Evolutionary conservation across 139 green algal species (phyloP), one percentile per base, ranked within the genome.

Genomic region (Closterium sp.): DNA sequence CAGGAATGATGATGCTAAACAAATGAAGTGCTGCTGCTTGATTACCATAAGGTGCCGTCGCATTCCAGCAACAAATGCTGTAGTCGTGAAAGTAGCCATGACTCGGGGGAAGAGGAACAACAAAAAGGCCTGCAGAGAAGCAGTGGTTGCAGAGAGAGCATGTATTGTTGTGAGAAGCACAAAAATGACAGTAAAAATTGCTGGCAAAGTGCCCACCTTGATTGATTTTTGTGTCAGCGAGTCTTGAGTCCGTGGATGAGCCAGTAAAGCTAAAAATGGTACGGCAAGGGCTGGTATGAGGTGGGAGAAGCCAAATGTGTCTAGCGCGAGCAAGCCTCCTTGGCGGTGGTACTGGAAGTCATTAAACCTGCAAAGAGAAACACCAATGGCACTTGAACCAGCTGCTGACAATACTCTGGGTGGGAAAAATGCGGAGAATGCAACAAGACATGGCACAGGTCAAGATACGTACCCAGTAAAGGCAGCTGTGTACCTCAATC

Each of bases 331-430:
- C 84, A 87, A 31, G 9, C n/a, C 28, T 30, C 84, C 84, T 9
- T 87, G 84, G n/a, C 84, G n/a, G 19, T 87, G 84, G 84, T 87
- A 87, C 84, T 87, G n/a, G 28, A 87, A 87, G 84, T 87, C 84
- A 31, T 87, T 31, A 9, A 32, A 87, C 84, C 84, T 87, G 84
- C 21, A 87, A 73, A 73, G 17, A 21, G 50, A 73, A 73, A 73
- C 1, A 73, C 24, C 13, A 24, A 22, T 22, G 9, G 50, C 13
- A 73, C 50, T 21, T 73, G 50, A 73, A 73, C 9, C 50, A 73
- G 50, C 50, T 73, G 50, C 4, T 11, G 2, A 73, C 9, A 11
- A 11, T 22, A 73, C 50, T 73, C 24, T 1, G 50, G 50, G 17
- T 24, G 17, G 17, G 50, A 24, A 19, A 73, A 73, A 73, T 22